phyloP scores from a whole-genome alignment of 2,329 filamentous ascomycete genomes.

The Pseudogymnoascus sp. region DNA sequence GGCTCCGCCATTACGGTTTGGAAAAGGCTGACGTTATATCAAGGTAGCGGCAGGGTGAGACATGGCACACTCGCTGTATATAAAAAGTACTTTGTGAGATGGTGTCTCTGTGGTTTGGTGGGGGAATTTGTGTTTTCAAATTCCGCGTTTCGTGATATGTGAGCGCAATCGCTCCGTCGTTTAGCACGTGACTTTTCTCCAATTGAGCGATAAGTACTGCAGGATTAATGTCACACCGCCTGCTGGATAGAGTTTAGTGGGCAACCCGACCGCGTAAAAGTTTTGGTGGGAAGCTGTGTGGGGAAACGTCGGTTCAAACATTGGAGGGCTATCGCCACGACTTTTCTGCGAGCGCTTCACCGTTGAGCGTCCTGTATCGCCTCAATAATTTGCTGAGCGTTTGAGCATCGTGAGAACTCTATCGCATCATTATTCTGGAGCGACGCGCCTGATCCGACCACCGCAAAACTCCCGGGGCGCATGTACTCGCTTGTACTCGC shows the following conservation, averaged over 20 bases:
- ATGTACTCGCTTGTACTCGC: not conserved
- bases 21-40: not conserved
- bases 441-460: not conserved
- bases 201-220: slow-evolving; percentile 3
- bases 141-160: slow-evolving; percentile 7
- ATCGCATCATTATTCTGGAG: not conserved
- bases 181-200: not conserved
- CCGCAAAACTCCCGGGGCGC: not conserved
- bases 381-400: slow-evolving; percentile 1
- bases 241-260: not conserved
- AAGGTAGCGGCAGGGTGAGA: not conserved
- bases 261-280: not conserved
- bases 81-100: not conserved
- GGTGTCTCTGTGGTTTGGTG: not conserved
- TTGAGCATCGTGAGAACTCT: not conserved
- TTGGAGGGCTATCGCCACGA: not conserved
- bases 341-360: slow-evolving; percentile 1
- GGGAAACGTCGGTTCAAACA: slow-evolving; percentile 2
- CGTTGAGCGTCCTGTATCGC: not conserved
- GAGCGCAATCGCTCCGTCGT: slow-evolving; percentile 4
- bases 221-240: slow-evolving; percentile 4
- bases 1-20: slow-evolving; percentile 8
- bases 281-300: slow-evolving; percentile 8
- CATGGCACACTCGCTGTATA: slow-evolving; percentile 3
- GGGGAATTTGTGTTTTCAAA: not conserved